These are phyloP conservation scores for Malus sieversii DNA, from an alignment of 306 rosid genomes.

Conservation along the genomic window DNA sequence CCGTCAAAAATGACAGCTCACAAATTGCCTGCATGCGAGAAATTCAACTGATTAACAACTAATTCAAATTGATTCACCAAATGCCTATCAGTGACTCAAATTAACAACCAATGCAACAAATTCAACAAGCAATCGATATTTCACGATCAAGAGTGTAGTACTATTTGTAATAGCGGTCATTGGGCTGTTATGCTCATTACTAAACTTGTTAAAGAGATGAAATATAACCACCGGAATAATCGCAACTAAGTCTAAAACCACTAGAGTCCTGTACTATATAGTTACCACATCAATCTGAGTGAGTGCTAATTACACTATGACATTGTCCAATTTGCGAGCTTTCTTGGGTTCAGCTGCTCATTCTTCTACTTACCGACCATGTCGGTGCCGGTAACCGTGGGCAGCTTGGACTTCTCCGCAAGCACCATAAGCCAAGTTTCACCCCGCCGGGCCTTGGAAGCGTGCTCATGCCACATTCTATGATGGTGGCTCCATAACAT, in stretches of 20 bases:
- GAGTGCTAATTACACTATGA: background rate
- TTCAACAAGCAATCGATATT: too few species aligned
- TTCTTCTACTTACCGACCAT: background rate
- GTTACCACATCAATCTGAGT: too few species aligned
- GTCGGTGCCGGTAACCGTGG: background rate
- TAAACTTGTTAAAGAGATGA: too few species aligned
- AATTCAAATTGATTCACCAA: too few species aligned
- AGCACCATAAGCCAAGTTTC: constrained; percentile 14
- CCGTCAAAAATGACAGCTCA: too few species aligned
- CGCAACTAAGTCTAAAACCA: background rate
- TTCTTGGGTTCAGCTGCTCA: constrained; percentile 16
- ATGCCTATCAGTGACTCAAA: too few species aligned
- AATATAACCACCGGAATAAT: too few species aligned
- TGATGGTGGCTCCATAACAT: constrained; percentile 50
- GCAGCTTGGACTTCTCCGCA: background rate
- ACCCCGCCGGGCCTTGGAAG: constrained; percentile 42
- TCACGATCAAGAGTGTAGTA: too few species aligned
- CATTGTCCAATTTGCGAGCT: constrained; percentile 2
- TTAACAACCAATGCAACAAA: too few species aligned
- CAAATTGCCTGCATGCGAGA: background rate
- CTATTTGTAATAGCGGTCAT: too few species aligned
- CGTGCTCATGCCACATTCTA: constrained; percentile 65
- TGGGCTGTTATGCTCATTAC: too few species aligned
- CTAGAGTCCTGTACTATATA: background rate
- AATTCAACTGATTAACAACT: background rate